phyloP scores from a whole-genome alignment of 768 basidiomycete genomes.

The Lentinula sp. region DNA sequence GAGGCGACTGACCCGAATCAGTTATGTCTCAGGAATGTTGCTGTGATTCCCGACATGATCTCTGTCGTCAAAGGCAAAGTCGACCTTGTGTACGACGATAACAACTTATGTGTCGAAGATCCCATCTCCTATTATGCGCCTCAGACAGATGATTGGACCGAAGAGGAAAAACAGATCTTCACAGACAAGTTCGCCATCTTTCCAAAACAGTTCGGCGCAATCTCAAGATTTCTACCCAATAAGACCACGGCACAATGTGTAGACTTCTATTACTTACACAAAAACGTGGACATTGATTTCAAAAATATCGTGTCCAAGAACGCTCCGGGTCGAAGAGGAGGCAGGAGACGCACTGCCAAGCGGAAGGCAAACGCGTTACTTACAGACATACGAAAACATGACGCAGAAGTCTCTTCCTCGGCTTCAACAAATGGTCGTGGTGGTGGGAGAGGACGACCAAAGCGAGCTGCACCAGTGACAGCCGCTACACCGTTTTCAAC shows the following conservation, averaged over 20 bases:
- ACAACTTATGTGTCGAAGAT: constrained; percentile 73
- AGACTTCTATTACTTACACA: constrained; percentile 91
- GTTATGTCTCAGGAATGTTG: constrained; percentile 80
- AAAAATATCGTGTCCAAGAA: constrained; percentile 64
- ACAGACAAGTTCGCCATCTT: constrained; percentile 74
- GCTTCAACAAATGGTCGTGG: constrained; percentile 31
- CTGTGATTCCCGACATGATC: constrained; percentile 88
- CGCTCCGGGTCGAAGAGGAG: constrained; percentile 60
- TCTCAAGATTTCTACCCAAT: constrained; percentile 71
- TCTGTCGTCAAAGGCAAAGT: constrained; percentile 56
- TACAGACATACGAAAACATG: constrained; percentile 75
- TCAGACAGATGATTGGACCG: constrained; percentile 80
- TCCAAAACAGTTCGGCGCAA: constrained; percentile 96
- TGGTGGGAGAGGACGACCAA: constrained; percentile 33
- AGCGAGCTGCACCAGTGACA: constrained; percentile 14
- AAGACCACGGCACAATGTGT: constrained; percentile 90
- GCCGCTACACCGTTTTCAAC: constrained; percentile 13
- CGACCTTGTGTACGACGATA: constrained; percentile 73
- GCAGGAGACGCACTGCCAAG: constrained; percentile 56
- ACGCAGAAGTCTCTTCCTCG: constrained; percentile 46
- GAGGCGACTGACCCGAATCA: constrained; percentile 90
- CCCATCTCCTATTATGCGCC: constrained; percentile 74
- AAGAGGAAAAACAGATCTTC: constrained; percentile 75
- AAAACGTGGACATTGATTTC: constrained; percentile 84
- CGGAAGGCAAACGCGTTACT: constrained; percentile 80